A percentile compares a stretch with the other conserved stretches of the same genome.
Conservation (phyloP, 441 rosid genomes). For the Gossypium gossypioides region DNA sequence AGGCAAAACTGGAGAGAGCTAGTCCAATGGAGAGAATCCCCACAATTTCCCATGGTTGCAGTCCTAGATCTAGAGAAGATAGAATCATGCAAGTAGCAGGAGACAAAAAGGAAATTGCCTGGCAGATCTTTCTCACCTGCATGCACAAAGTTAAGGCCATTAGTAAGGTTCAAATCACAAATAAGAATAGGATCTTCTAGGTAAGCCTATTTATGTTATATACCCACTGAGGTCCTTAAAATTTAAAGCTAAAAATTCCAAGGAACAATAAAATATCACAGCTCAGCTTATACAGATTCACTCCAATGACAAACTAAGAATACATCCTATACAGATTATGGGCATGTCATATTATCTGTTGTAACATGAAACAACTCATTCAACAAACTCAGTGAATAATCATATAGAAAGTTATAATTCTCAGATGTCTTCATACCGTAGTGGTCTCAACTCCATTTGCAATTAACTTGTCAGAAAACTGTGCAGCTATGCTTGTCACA, state of each 20-base stretch:
- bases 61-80: slow-evolving; percentile 77
- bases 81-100: slow-evolving; percentile 88
- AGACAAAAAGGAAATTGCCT: slow-evolving; percentile 73
- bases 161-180: not conserved
- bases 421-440: slow-evolving; percentile 35
- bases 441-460: slow-evolving; percentile 74
- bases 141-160: slow-evolving; percentile 16
- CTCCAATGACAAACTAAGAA: not conserved
- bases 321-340: not conserved
- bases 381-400: not conserved
- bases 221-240: not conserved
- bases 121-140: slow-evolving; percentile 91
- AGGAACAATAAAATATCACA: not conserved
- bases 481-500: slow-evolving; percentile 69
- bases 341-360: not conserved
- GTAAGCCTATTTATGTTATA: not conserved
- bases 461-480: slow-evolving; percentile 74
- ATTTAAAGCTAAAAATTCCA: not conserved
- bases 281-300: not conserved
- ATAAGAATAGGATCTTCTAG: not conserved
- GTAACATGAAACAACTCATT: slow-evolving; percentile 10
- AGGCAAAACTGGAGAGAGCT: slow-evolving; percentile 84
- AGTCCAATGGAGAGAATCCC: slow-evolving; percentile 78
- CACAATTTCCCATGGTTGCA: slow-evolving; percentile 88
- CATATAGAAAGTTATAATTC: not conserved